Evolutionary conservation across 768 basidiomycete genomes (phyloP).

Genomic region (Rhodosporidiobolus odoratus): DNA sequence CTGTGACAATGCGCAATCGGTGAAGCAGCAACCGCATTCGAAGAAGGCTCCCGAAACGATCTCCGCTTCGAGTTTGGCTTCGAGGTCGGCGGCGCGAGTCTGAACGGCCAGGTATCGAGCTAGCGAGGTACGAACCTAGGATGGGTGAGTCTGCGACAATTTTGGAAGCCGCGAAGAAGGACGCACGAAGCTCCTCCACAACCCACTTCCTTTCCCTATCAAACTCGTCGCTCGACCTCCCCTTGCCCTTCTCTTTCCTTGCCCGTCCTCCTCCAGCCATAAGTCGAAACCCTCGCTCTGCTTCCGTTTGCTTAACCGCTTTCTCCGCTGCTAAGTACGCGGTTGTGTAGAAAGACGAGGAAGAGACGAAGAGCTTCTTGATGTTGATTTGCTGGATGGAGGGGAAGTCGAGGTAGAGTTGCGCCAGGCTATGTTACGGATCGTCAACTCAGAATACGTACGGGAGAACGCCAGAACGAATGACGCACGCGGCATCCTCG

Average conservation of each 20-base stretch:
- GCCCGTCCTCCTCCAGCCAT: neutral
- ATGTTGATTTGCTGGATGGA: constrained; percentile 19
- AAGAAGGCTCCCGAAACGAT: constrained; percentile 22
- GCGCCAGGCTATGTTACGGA: constrained; percentile 14
- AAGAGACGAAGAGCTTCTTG: constrained; percentile 8
- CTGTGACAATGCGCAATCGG: constrained; percentile 19
- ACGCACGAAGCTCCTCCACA: neutral
- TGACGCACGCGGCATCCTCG: constrained; percentile 18
- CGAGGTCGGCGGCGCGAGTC: neutral
- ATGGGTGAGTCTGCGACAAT: neutral
- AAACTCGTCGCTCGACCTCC: neutral
- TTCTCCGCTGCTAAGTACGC: constrained; percentile 12
- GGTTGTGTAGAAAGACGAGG: constrained; percentile 28
- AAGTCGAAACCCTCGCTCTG: neutral
- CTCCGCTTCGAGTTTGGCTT: constrained; percentile 24
- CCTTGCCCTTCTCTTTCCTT: constrained; percentile 14
- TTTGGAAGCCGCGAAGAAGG: neutral
- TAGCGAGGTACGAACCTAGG: neutral
- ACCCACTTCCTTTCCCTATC: constrained; percentile 15
- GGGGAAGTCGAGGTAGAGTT: constrained; percentile 32
- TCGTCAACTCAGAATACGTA: no score
- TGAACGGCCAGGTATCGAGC: neutral
- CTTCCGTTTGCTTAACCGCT: neutral
- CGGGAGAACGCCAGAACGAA: no score
- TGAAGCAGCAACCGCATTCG: constrained; percentile 42